phyloP scores from a whole-genome alignment of 225 moss, liverwort and hornwort genomes.

The Polytrichum formosum region DNA sequence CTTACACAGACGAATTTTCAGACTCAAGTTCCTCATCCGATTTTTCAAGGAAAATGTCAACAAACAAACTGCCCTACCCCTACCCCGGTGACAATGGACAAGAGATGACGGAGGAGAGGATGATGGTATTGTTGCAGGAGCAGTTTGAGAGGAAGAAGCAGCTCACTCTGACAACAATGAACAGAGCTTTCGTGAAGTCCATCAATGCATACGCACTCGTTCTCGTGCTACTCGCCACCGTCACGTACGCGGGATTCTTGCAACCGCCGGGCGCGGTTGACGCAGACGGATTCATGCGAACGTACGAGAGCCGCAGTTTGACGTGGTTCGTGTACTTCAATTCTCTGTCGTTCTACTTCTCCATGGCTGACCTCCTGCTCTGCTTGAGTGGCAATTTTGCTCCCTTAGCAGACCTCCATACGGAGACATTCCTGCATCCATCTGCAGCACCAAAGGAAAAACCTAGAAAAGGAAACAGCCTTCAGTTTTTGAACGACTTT shows the following conservation, averaged over 20 bases:
- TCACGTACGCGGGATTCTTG: slow-evolving; percentile 52
- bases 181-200: slow-evolving; percentile 57
- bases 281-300: slow-evolving; percentile 13
- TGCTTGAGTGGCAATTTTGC: slow-evolving; percentile 43
- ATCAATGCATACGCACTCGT: slow-evolving; percentile 65
- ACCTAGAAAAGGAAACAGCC: not conserved
- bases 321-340: slow-evolving; percentile 58
- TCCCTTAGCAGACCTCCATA: slow-evolving; percentile 39
- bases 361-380: slow-evolving; percentile 50
- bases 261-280: slow-evolving; percentile 42
- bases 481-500: slow-evolving; percentile 22
- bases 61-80: not conserved
- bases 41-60: slow-evolving; percentile 24
- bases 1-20: slow-evolving; percentile 18
- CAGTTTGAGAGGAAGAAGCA: slow-evolving; percentile 55
- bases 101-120: slow-evolving; percentile 27
- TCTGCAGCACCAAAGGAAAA: not conserved
- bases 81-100: not conserved
- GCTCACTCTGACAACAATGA: slow-evolving; percentile 47
- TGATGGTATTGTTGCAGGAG: slow-evolving; percentile 28
- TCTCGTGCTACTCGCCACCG: slow-evolving; percentile 56
- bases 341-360: slow-evolving; percentile 58
- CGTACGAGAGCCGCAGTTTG: slow-evolving; percentile 1
- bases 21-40: slow-evolving; percentile 24
- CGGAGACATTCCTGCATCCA: slow-evolving; percentile 16